phyloP scores from a whole-genome alignment of 768 basidiomycete species.

The Cystofilobasidium capitatum region DNA sequence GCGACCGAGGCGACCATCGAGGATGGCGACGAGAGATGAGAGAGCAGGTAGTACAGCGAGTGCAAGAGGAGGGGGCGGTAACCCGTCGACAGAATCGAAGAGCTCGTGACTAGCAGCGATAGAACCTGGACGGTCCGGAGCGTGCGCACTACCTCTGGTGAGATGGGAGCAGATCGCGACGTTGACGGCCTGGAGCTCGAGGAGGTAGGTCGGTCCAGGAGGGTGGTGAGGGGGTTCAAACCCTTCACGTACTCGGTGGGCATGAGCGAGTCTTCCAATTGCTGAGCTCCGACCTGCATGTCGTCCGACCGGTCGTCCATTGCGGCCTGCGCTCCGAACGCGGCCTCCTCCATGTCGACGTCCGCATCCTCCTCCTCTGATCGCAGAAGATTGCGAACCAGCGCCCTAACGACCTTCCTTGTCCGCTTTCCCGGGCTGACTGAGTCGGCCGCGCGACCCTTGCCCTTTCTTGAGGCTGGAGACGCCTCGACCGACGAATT shows the following conservation, averaged over 20 bases:
- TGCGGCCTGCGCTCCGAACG: no score
- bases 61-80: conserved; percentile 68
- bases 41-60: conserved; percentile 73
- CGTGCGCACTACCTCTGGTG: background rate
- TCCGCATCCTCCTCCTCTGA: conserved; percentile 52
- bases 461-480: background rate
- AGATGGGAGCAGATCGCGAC: conserved; percentile 31
- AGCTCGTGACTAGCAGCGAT: conserved; percentile 60
- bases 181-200: conserved; percentile 31
- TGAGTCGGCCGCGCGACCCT: background rate
- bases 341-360: conserved; percentile 31
- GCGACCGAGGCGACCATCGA: conserved; percentile 47
- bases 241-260: conserved; percentile 59
- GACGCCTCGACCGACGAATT: conserved; percentile 31
- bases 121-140: conserved; percentile 39
- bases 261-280: conserved; percentile 38
- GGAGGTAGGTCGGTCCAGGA: conserved; percentile 38
- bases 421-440: conserved; percentile 6
- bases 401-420: conserved; percentile 34
- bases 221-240: conserved; percentile 52
- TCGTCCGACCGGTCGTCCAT: conserved; percentile 20
- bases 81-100: conserved; percentile 60
- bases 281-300: conserved; percentile 34
- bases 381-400: conserved; percentile 60
- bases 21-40: conserved; percentile 64